Base-by-base conservation (phyloP, 371 early-diverging fungal species). In the Umbelopsis sp. region DNA sequence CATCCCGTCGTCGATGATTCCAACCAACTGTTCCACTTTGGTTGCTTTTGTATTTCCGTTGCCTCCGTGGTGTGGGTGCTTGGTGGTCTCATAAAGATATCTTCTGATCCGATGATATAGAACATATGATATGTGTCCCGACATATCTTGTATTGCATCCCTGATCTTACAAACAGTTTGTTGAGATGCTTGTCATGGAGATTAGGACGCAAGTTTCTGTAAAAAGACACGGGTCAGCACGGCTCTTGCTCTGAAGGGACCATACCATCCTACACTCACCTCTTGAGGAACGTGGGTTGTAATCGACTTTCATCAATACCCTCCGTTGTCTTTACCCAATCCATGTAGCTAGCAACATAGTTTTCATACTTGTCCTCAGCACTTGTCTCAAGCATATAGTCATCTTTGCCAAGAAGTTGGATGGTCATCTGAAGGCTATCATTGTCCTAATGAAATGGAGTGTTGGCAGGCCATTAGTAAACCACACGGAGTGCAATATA, bases 291-390 rank as follows among this genome's bases (percentile, higher is more conserved):
- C 10, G 94, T 86, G 20, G 80, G 74, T 67, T 84, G 84, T 77
- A 80, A 78, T 29, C 74, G 79, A 4, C 81, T 74, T 14, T 83
- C 37, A 57, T 77, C 82, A 24, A 92, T 87, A 1, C 92, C 93
- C 70, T 92, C 91, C 2, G 93, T 93, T 9, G 90, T 87, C 50
- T 89, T 88, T 65, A 89, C 79, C 84, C 84, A 81, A 63, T 88
- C 80, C 78, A 96, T 94, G 71, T 94, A 98, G 68, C 92, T 92
- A 71, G 96, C 95, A 24, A 97, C 94, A 68, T 97, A 98, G 71
- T 94, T 87, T 24, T 94, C 93, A 90, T 97, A 98, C 50, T 88
- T 88, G 74, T 96, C 97, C 73, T 96, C 96, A 22, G 91, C 87
- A 12, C 94, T 91, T 10, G 85, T 86, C 63, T 92, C 92, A 20